phyloP scores from a whole-genome alignment of 345 rosid genomes.

The Capsella bursapastoris region DNA sequence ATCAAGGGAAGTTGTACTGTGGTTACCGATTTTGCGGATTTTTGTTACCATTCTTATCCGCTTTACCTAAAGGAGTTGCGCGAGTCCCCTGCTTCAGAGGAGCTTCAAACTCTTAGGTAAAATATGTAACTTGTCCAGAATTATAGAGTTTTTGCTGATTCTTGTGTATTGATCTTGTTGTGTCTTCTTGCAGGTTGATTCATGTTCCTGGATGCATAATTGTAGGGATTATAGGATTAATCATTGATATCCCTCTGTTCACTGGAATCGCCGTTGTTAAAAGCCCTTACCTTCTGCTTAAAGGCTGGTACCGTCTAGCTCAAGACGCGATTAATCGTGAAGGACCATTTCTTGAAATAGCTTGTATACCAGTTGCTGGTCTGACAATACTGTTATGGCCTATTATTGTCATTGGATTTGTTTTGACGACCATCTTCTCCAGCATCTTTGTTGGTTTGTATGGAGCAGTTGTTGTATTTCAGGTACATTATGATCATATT shows the following conservation, averaged over 20 bases:
- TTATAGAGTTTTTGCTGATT: background rate
- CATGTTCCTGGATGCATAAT: slow-evolving; percentile 76
- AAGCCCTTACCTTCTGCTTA: slow-evolving; percentile 76
- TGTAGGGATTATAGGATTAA: slow-evolving; percentile 67
- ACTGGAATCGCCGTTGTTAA: slow-evolving; percentile 68
- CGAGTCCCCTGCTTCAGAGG: slow-evolving; percentile 56
- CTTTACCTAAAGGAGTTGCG: slow-evolving; percentile 68
- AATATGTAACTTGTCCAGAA: background rate
- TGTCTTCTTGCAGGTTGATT: slow-evolving; percentile 55
- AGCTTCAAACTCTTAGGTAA: slow-evolving; percentile 73
- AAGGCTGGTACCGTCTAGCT: slow-evolving; percentile 73
- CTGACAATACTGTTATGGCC: slow-evolving; percentile 87
- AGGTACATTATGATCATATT: slow-evolving; percentile 44
- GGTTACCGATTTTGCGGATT: slow-evolving; percentile 75
- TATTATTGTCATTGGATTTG: slow-evolving; percentile 69
- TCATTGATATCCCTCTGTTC: slow-evolving; percentile 72
- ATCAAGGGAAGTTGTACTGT: slow-evolving; percentile 73
- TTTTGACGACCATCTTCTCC: slow-evolving; percentile 56
- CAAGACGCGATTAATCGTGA: slow-evolving; percentile 76
- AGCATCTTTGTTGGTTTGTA: slow-evolving; percentile 78
- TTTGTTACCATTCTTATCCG: slow-evolving; percentile 75
- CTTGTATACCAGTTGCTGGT: slow-evolving; percentile 81
- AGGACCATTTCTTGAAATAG: slow-evolving; percentile 85
- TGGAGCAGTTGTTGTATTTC: slow-evolving; percentile 73
- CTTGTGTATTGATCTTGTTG: slow-evolving; percentile 5